These are phyloP conservation scores for Boletus sp. DNA, from an alignment of 768 basidiomycete species.

Conservation along the genomic window DNA sequence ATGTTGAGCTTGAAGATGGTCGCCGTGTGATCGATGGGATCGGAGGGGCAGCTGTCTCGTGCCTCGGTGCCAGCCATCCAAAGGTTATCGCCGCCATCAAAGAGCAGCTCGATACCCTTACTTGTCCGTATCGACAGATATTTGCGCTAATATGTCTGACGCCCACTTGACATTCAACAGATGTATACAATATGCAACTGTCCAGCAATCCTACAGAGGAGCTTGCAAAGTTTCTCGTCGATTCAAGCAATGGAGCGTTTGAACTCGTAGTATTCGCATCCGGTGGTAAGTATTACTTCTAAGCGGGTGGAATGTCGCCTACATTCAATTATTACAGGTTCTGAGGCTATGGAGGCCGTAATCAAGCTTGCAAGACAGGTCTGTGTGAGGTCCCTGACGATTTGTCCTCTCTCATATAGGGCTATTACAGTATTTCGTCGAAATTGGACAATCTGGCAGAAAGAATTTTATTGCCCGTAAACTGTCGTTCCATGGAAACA, in stretches of 20 bases:
- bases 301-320: not conserved
- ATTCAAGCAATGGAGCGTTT: slow-evolving; percentile 72
- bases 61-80: slow-evolving; percentile 73
- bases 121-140: slow-evolving; percentile 50
- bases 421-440: slow-evolving; percentile 58
- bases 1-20: slow-evolving; percentile 71
- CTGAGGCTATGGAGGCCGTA: slow-evolving; percentile 88
- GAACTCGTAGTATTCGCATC: slow-evolving; percentile 68
- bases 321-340: slow-evolving; percentile 45
- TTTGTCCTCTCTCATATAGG: slow-evolving; percentile 8
- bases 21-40: slow-evolving; percentile 70
- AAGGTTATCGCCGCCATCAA: slow-evolving; percentile 72
- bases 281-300: slow-evolving; percentile 51
- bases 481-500: slow-evolving; percentile 86
- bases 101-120: slow-evolving; percentile 73
- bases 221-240: slow-evolving; percentile 64
- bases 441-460: slow-evolving; percentile 67
- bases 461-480: slow-evolving; percentile 77
- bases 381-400: slow-evolving; percentile 7
- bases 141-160: not conserved
- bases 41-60: slow-evolving; percentile 84
- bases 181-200: slow-evolving; percentile 86
- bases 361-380: slow-evolving; percentile 82
- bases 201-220: slow-evolving; percentile 81
- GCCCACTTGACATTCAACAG: slow-evolving; percentile 34